A percentile compares a stretch with the other conserved stretches of the same genome.
Evolutionary conservation across 169 alveolate species (phyloP).

Genomic region (Cryptosporidium muris): DNA sequence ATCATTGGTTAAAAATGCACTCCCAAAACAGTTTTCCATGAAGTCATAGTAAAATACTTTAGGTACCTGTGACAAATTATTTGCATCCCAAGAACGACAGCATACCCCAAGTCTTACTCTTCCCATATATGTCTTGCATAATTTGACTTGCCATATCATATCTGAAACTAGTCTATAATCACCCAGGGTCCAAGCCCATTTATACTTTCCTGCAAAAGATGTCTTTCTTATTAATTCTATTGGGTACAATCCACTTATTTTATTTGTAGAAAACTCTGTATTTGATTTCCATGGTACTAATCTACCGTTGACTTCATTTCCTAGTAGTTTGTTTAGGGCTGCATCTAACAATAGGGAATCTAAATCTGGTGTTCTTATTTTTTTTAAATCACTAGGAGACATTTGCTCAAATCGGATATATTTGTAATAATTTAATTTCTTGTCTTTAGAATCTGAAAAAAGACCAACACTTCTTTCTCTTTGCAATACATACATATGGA

Average conservation of each 20-base stretch:
- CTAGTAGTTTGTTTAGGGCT: conserved; percentile 39
- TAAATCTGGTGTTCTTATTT: conserved; percentile 41
- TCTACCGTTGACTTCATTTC: conserved; percentile 66
- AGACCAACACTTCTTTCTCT: conserved; percentile 56
- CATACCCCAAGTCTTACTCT: conserved; percentile 66
- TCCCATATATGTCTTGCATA: conserved; percentile 68
- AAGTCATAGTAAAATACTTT: conserved; percentile 59
- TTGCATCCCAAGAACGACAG: conserved; percentile 60
- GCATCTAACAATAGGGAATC: conserved; percentile 66
- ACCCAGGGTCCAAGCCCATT: conserved; percentile 71
- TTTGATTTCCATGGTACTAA: conserved; percentile 66
- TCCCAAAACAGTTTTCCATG: conserved; percentile 65
- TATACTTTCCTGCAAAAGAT: conserved; percentile 49
- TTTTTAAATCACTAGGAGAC: conserved; percentile 64
- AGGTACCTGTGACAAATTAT: conserved; percentile 63
- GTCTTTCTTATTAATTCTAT: conserved; percentile 41
- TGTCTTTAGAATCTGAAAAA: conserved; percentile 20
- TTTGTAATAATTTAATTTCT: conserved; percentile 29
- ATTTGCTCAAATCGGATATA: conserved; percentile 64
- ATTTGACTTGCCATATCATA: conserved; percentile 68
- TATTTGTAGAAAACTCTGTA: conserved; percentile 41
- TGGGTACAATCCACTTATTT: conserved; percentile 43
- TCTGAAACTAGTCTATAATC: conserved; percentile 68
- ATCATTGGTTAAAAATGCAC: conserved; percentile 68
- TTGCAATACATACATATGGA: conserved; percentile 37